phyloP scores from a whole-genome alignment of 495 filamentous ascomycete genomes.

The Lophiostoma macrostomum region DNA sequence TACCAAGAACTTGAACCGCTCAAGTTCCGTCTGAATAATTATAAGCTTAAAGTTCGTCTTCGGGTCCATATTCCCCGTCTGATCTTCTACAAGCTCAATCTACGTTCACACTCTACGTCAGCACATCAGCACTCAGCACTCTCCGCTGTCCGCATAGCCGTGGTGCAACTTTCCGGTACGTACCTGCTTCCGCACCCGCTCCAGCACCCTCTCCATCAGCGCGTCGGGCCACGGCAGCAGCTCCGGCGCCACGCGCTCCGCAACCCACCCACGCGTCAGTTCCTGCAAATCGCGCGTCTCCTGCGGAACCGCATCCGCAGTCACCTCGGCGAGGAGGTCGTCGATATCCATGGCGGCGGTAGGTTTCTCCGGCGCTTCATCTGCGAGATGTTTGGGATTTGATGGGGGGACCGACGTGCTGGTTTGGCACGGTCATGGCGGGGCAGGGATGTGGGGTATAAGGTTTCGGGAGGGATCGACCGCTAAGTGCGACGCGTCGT shows the following conservation, averaged over 20 bases:
- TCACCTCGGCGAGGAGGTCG: conserved; percentile 33
- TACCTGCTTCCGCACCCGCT: conserved; percentile 68
- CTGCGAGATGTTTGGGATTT: conserved; percentile 1
- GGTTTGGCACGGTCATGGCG: background rate
- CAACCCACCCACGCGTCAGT: conserved; percentile 87
- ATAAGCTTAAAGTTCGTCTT: conserved; percentile 89
- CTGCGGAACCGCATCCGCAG: conserved; percentile 18
- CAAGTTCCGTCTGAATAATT: conserved; percentile 93
- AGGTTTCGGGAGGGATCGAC: conserved; percentile 11
- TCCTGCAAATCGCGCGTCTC: conserved; percentile 67
- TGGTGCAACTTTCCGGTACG: no score
- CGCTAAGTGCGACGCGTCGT: background rate
- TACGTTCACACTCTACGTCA: conserved; percentile 20
- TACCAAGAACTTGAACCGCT: conserved; percentile 86
- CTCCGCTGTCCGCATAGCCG: background rate
- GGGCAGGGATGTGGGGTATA: conserved; percentile 13
- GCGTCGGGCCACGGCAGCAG: conserved; percentile 64
- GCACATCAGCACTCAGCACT: conserved; percentile 57
- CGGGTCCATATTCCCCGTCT: conserved; percentile 69
- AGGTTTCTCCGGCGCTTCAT: conserved; percentile 23
- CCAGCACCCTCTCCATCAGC: conserved; percentile 74
- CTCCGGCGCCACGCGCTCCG: conserved; percentile 84
- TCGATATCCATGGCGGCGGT: conserved; percentile 33
- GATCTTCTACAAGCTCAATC: conserved; percentile 48
- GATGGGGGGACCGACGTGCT: background rate